Conservation (phyloP, 176 grass and related monocot genomes). For the Olyra latifolia region DNA sequence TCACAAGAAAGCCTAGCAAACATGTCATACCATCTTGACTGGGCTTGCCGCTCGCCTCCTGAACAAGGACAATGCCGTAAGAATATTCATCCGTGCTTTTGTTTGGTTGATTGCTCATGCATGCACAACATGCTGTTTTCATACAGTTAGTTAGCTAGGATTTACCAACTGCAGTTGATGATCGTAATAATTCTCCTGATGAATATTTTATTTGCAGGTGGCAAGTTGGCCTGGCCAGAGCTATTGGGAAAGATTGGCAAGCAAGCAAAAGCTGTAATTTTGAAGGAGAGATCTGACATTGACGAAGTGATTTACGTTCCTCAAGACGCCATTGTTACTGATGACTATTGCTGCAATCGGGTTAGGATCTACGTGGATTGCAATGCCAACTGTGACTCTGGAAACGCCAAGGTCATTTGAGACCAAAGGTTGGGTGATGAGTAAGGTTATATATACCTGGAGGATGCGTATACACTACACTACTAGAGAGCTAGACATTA, state of each 20-base stretch:
- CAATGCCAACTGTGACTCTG: neutral
- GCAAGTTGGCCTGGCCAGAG: neutral
- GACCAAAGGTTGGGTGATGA: constrained; percentile 26
- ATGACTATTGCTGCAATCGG: constrained; percentile 29
- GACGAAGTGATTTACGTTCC: neutral
- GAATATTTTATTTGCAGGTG: no score
- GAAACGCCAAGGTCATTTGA: neutral
- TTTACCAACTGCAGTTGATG: no score
- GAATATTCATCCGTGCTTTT: no score
- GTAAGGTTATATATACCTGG: neutral
- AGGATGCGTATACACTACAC: neutral
- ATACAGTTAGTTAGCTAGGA: no score
- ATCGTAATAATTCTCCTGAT: no score
- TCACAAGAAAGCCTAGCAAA: no score
- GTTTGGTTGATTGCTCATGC: no score
- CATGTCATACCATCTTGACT: no score
- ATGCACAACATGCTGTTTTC: no score
- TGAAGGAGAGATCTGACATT: neutral
- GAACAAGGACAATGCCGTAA: no score
- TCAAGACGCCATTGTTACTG: neutral
- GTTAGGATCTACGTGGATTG: constrained; percentile 21
- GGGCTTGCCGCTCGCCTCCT: no score
- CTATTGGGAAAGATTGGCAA: constrained; percentile 25
- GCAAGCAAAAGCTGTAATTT: neutral
- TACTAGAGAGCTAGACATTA: no score